A percentile compares a stretch with the other conserved stretches of the same genome.
phyloP scores from a whole-genome alignment of 768 basidiomycete genomes.

The Clitopilus passeckerianus region DNA sequence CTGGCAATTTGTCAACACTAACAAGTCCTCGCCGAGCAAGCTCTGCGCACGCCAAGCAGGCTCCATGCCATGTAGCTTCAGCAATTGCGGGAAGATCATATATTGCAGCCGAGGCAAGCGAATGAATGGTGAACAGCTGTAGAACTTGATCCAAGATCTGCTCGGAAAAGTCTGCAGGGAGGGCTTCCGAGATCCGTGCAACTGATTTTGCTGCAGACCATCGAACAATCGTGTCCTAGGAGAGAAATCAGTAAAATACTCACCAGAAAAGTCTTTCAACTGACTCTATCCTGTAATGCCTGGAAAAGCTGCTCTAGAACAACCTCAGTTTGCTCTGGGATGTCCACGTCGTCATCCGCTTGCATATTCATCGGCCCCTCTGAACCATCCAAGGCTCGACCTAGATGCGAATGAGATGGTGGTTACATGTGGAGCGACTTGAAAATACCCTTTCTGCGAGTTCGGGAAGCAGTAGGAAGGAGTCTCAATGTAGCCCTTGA shows the following conservation, averaged over 20 bases:
- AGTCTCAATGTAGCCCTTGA: conserved; percentile 61
- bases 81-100: conserved; percentile 74
- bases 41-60: conserved; percentile 89
- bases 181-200: conserved; percentile 75
- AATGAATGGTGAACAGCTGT: conserved; percentile 73
- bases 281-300: conserved; percentile 77
- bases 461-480: conserved; percentile 42
- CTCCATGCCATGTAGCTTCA: conserved; percentile 93
- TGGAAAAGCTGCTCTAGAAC: conserved; percentile 70
- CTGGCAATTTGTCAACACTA: conserved; percentile 45
- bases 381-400: conserved; percentile 23
- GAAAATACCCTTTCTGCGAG: conserved; percentile 32
- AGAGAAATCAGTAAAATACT: conserved; percentile 1
- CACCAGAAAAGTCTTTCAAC: conserved; percentile 5
- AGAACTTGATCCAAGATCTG: conserved; percentile 84
- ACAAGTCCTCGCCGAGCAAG: conserved; percentile 82
- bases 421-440: not conserved
- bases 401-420: conserved; percentile 13
- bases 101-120: conserved; percentile 53
- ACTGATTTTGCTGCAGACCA: conserved; percentile 94
- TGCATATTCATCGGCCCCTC: conserved; percentile 10
- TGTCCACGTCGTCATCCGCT: conserved; percentile 45
- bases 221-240: conserved; percentile 88
- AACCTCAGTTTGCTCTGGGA: conserved; percentile 76
- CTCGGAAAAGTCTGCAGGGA: conserved; percentile 67